Base-by-base conservation (phyloP, 176 grass and related monocot genomes). In the Eragrostis curvula region DNA sequence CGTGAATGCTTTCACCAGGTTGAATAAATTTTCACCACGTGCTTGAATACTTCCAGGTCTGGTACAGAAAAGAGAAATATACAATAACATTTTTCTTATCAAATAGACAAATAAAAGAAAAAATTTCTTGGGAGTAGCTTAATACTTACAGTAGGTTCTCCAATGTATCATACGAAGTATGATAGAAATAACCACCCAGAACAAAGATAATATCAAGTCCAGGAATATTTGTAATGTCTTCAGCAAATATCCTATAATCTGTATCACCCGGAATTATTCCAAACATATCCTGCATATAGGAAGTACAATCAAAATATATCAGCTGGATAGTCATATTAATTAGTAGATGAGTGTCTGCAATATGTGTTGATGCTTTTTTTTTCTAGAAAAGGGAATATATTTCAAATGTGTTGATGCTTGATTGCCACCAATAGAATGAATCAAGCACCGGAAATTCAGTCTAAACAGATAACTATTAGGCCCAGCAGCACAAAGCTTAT, bases 131-230 rank as follows among this genome's bases (percentile, higher is more conserved):
- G 42, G 85, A 9, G 17, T 82, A 51, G 61, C 84, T 90, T 70
- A 66, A 75, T 65, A 72, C 88, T 73, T 95, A 98, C 96, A 98
- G 24, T 67, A 98, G 87, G 50, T 91, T 95, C 65, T 95, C 96
- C 69, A 98, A 59, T 23, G 96, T 98, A 87, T 95, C 96, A 68
- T 87, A 98, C 58, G 96, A 93, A 45, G 96, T 98, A 85, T 98
- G 96, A 69, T 98, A 98, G 85, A 93, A 98, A 88, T 98, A 98
- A 84, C 96, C 96, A 81, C 96, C 96, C 29, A 98, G 87, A 82
- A 98, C 92, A 93, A 98, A 98, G 73, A 98, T 98, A 73, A 95
- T 95, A 95, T 98, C 96, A 63, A 98, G 87, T 90, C 96, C 96
- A 27, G 96, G 96, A 83, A 98, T 95, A 49, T 95, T 93, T 5